These are phyloP conservation scores for Amphicarpaea edgeworthii DNA, from an alignment of 306 rosid genomes.

Conservation along the genomic window DNA sequence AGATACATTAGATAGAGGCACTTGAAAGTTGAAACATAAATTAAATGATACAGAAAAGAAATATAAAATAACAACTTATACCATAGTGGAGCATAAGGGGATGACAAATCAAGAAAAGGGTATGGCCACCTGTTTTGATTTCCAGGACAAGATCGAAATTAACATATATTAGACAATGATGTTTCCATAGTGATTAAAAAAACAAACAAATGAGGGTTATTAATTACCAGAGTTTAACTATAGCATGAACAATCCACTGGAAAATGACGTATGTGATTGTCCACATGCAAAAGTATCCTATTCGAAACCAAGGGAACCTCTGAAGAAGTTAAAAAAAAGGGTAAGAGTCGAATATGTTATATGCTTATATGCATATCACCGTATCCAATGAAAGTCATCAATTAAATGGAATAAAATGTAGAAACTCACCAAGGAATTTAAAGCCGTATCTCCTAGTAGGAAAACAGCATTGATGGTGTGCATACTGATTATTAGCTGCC, in stretches of 20 bases:
- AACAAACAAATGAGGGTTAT: slow-evolving; percentile 31
- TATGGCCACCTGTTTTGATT: slow-evolving; percentile 99
- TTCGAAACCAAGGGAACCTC: slow-evolving; percentile 95
- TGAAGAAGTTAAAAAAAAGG: slow-evolving; percentile 50
- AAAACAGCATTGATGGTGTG: slow-evolving; percentile 94
- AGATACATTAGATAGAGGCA: no score
- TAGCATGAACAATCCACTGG: slow-evolving; percentile 90
- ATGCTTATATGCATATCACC: no score
- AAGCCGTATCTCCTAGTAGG: slow-evolving; percentile 81
- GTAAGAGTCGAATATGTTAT: slow-evolving; percentile 37
- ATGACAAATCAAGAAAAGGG: slow-evolving; percentile 95
- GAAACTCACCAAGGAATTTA: slow-evolving; percentile 82
- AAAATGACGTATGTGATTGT: slow-evolving; percentile 75
- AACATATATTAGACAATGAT: slow-evolving; percentile 24
- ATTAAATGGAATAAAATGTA: slow-evolving; percentile 23
- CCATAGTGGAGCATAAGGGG: slow-evolving; percentile 86
- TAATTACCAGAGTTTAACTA: slow-evolving; percentile 81
- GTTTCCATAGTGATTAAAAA: slow-evolving; percentile 4
- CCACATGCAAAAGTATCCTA: slow-evolving; percentile 95
- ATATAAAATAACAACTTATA: slow-evolving; percentile 43
- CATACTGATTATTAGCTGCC: slow-evolving; percentile 79
- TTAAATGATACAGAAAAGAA: not conserved
- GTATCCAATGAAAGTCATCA: slow-evolving; percentile 12
- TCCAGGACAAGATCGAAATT: slow-evolving; percentile 19
- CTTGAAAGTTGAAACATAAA: not conserved